Conservation (phyloP, 2,329 filamentous ascomycete species). For the Fusarium penzigii region DNA sequence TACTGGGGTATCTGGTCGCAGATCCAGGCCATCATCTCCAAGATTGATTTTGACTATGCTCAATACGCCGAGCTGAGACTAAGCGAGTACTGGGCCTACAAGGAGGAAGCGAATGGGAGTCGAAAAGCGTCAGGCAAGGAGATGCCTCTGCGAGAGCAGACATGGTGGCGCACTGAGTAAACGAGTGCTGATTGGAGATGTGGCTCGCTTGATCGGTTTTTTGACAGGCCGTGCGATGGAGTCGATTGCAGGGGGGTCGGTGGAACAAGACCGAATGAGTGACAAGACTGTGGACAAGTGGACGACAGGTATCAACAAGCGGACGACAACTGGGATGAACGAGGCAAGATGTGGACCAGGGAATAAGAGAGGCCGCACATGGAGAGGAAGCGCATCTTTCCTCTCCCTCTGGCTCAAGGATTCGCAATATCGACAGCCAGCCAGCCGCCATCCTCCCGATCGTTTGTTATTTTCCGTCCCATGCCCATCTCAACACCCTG, state of each 20-base stretch:
- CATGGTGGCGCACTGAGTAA: slow-evolving; percentile 62
- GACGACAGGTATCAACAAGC: too few species aligned
- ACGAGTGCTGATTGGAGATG: slow-evolving; percentile 1
- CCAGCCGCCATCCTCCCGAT: not conserved
- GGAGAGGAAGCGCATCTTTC: too few species aligned
- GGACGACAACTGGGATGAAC: too few species aligned
- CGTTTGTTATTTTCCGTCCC: not conserved
- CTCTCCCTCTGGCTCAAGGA: too few species aligned
- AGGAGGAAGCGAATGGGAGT: slow-evolving; percentile 68
- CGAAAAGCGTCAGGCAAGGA: slow-evolving; percentile 55
- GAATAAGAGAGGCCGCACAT: too few species aligned
- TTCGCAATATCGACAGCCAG: too few species aligned
- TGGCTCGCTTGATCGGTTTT: not conserved
- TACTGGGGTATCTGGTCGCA: slow-evolving; percentile 93
- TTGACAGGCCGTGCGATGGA: too few species aligned
- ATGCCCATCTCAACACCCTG: not conserved
- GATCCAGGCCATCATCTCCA: slow-evolving; percentile 90
- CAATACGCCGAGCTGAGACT: slow-evolving; percentile 84
- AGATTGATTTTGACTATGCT: slow-evolving; percentile 97
- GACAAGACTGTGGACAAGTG: too few species aligned
- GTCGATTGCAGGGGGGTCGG: too few species aligned
- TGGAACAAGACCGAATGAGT: too few species aligned
- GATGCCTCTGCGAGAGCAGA: slow-evolving; percentile 72
- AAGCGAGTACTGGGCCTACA: slow-evolving; percentile 92
- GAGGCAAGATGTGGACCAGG: too few species aligned